Base-by-base conservation (phyloP, 2,329 filamentous ascomycete species). In the Thermoascus crustaceus region DNA sequence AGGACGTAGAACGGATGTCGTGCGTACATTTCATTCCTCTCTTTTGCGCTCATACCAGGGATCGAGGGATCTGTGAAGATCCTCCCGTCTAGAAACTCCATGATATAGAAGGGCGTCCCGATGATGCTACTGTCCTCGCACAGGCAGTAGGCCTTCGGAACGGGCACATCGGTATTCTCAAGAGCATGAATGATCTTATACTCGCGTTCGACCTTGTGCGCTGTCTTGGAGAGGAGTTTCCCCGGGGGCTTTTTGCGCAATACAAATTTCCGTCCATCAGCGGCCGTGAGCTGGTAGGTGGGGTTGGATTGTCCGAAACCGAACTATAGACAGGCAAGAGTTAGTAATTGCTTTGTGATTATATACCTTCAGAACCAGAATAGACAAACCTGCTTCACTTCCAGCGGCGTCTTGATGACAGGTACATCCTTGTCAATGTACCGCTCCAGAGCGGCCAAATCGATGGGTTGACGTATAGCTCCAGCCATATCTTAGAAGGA, bases 221-320 rank as follows among this genome's bases (percentile, higher is more conserved):
- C 91, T 2, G 89, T 89, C 67, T 87, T 86, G 50, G 86, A 94
- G 32, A 96, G 73, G 24, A 98, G 80, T 66, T 82, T 79, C 45
- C 91, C 91, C n/a, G 91, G 89, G 1, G 91, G 91, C 67, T 96
- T 96, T 75, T 98, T 96, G 59, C 91, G 85, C 69, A 96, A 75
- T 21, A 98, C 91, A 65, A 81, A 94, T 55, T 80, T 78, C 48
- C 69, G 61, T 34, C 79, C 77, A 55, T 78, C 71, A 46, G 77
- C 71, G 34, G 79, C 79, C 10, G 80, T 94, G 54, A 96, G 72
- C 54, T 89, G 85, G 66, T 96, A 98, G 2, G 91, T 98, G 29
- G 91, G 91, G 59, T 96, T 98, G 39, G 86, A 94, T 66, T 96
- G 91, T 41, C 91, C 91, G 60, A 93, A 96, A 52, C 88, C 86